Conservation (phyloP, 2,329 filamentous ascomycete genomes). For the Xylariaceae sp. region DNA sequence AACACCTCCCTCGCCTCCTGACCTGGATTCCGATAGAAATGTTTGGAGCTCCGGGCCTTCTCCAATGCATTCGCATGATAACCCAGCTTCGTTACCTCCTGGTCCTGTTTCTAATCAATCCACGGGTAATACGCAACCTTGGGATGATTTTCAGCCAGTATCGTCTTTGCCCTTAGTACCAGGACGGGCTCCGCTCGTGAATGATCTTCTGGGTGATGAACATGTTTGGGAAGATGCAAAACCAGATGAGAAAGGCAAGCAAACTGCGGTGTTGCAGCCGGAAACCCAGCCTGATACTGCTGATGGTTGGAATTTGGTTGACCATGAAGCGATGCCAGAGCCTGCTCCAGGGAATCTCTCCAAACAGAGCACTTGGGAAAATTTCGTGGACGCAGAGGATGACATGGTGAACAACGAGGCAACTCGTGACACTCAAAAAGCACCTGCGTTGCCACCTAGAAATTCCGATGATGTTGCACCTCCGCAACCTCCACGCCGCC, state of each 20-base stretch:
- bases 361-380: constrained; percentile 47
- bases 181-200: constrained; percentile 33
- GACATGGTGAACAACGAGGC: constrained; percentile 32
- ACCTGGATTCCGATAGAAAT: constrained; percentile 42
- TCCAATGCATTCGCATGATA: constrained; percentile 42
- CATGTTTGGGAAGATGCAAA: constrained; percentile 59
- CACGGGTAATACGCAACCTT: constrained; percentile 48
- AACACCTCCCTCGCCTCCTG: constrained; percentile 33
- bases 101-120: constrained; percentile 46
- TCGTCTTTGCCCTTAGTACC: constrained; percentile 32
- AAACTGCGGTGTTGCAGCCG: constrained; percentile 34
- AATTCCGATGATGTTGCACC: constrained; percentile 32
- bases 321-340: constrained; percentile 44
- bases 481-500: constrained; percentile 48
- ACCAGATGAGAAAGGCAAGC: constrained; percentile 50
- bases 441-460: constrained; percentile 49
- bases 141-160: constrained; percentile 47
- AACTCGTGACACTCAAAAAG: constrained; percentile 26
- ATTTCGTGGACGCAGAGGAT: constrained; percentile 42
- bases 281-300: constrained; percentile 31
- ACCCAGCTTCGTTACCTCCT: constrained; percentile 39
- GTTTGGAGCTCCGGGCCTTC: constrained; percentile 45
- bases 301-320: constrained; percentile 61
- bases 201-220: constrained; percentile 49
- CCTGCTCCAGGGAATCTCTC: constrained; percentile 41